Percentiles rank a stretch among this genome's conserved stretches.
phyloP scores from a whole-genome alignment of 306 rosid genomes.

The Vigna unguiculata region DNA sequence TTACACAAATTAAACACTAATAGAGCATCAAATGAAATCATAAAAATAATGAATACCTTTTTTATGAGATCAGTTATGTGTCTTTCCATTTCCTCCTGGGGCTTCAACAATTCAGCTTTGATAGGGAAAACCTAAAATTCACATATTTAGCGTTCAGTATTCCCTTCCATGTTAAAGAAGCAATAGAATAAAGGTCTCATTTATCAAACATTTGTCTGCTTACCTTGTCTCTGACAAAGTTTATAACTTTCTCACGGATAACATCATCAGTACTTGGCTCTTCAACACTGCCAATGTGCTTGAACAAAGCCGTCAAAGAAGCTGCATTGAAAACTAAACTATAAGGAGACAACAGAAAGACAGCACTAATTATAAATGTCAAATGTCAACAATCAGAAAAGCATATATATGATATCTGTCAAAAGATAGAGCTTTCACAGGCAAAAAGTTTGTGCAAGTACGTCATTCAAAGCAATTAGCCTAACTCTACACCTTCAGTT shows the following conservation, averaged over 20 bases:
- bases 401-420: not conserved
- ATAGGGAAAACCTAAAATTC: constrained; percentile 79
- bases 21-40: not conserved
- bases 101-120: constrained; percentile 88
- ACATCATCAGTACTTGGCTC: constrained; percentile 77
- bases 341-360: constrained; percentile 42
- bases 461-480: constrained; percentile 13
- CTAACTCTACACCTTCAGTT: constrained; percentile 12
- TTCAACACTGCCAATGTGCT: constrained; percentile 85
- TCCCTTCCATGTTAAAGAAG: constrained; percentile 22
- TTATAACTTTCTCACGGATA: constrained; percentile 87
- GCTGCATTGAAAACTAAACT: constrained; percentile 63
- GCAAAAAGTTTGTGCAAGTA: not conserved
- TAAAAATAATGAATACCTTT: constrained; percentile 60
- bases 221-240: constrained; percentile 94
- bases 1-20: constrained; percentile 33
- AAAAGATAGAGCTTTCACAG: not conserved
- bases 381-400: constrained; percentile 6
- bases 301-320: constrained; percentile 92
- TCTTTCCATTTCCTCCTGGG: constrained; percentile 96
- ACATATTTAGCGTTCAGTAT: constrained; percentile 45
- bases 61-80: constrained; percentile 95
- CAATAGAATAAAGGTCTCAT: constrained; percentile 7
- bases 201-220: constrained; percentile 34
- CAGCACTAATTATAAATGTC: constrained; percentile 18